Base-by-base conservation (phyloP, 495 filamentous ascomycete species). In the Aspergillus diversus region DNA sequence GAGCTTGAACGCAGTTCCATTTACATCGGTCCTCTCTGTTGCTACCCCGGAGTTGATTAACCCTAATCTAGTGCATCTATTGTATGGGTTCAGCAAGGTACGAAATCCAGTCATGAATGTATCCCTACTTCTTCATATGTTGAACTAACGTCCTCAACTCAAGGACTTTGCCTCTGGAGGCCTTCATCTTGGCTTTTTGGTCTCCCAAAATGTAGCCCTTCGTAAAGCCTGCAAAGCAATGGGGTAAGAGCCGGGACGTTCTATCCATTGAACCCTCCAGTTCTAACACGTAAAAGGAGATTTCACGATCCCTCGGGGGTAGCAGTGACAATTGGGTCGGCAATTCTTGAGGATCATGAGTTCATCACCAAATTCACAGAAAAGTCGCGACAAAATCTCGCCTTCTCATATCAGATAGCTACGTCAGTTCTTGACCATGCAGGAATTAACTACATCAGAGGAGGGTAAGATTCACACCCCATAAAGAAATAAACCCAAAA, bases 51-150 rank as follows among this genome's bases (percentile, higher is more conserved):
- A 69, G 0, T 64, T 85, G 27, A 86, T 89, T 21, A 73, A 84
- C 54, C 72, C 79, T 15, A 57, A 68, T 5, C 71, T 76, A 11
- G 71, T 90, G 0, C 87, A 90, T 69, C 75, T 87, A 9, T 62
- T 88, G 4, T 89, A 85, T 58, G 86, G 86, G 0, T 80, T 87
- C 67, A 79, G 76, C 57, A 88, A 89, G 67, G 73, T 68, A 67
- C 21, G 65, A 31, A 12, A 7, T n/a, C 34, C 13, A 35, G 1
- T 13, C 16, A 17, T 11, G 49, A 50, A 33, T 8, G 15, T 9
- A 54, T 27, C 21, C 2, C 21, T 27, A 11, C 5, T 43, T 42
- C 9, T 11, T 43, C 39, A 11, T 13, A 11, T 12, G n/a, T 15
- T 43, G 11, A 43, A 4, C 39, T 11, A 15, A 15, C 39, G 4